These are phyloP conservation scores for Lasiosphaeria hispida DNA, from an alignment of 495 filamentous ascomycete genomes.

Conservation along the genomic window DNA sequence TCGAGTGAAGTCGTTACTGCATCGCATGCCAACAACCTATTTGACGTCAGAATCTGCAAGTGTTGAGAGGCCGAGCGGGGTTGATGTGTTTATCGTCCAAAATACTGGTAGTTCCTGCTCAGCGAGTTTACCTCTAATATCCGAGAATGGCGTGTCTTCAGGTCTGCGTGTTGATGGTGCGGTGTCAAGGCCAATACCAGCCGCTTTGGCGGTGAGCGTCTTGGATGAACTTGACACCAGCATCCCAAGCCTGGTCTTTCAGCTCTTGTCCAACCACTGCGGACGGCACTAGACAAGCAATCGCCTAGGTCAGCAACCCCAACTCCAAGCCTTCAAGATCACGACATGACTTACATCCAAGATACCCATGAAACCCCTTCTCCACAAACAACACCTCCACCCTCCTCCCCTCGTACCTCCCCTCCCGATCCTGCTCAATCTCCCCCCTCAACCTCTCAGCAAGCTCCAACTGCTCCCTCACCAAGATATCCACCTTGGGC, in stretches of 20 bases:
- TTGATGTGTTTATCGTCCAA: too few relatives aligned
- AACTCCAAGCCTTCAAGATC: background rate
- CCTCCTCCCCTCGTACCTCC: constrained; percentile 6
- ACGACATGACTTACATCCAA: constrained; percentile 29
- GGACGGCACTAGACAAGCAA: background rate
- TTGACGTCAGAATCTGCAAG: too few relatives aligned
- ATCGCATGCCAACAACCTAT: too few relatives aligned
- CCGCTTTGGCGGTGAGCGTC: background rate
- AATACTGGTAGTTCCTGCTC: too few relatives aligned
- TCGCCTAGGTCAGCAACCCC: background rate
- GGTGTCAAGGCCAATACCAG: background rate
- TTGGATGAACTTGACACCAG: background rate
- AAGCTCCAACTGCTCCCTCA: constrained; percentile 10
- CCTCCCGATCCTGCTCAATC: background rate
- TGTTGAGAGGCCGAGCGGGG: too few relatives aligned
- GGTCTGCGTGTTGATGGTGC: too few relatives aligned
- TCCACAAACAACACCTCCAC: constrained; percentile 26
- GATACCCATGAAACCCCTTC: constrained; percentile 36
- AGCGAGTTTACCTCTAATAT: too few relatives aligned
- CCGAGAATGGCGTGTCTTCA: too few relatives aligned
- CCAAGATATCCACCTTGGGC: constrained; percentile 12
- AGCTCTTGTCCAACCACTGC: background rate
- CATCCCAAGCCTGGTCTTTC: background rate
- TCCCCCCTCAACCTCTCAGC: constrained; percentile 8
- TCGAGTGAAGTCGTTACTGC: too few relatives aligned